phyloP scores from a whole-genome alignment of 2,329 filamentous ascomycete genomes.

The Emmonsiellopsis sp. region DNA sequence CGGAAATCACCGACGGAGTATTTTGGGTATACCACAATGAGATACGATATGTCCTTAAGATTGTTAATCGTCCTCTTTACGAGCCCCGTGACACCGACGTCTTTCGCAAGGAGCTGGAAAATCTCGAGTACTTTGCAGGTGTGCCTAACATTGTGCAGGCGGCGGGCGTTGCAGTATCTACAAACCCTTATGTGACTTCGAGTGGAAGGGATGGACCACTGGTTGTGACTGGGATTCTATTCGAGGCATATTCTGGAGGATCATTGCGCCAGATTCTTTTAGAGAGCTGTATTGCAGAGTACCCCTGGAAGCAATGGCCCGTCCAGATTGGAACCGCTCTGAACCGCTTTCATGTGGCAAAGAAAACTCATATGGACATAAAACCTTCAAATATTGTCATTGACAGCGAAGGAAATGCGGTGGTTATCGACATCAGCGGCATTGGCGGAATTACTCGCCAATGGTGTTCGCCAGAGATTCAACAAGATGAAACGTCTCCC shows the following conservation, averaged over 20 bases:
- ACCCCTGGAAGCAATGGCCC: constrained; percentile 12
- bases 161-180: constrained; percentile 11
- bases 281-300: constrained; percentile 6
- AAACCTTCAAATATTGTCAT: constrained; percentile 17
- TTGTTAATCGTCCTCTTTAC: constrained; percentile 13
- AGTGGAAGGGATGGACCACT: constrained; percentile 4
- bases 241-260: constrained; percentile 13
- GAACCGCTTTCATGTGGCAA: constrained; percentile 8
- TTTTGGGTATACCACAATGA: too few species aligned
- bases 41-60: constrained; percentile 2
- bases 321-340: constrained; percentile 14
- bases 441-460: constrained; percentile 13
- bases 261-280: constrained; percentile 11
- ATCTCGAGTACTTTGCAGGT: constrained; percentile 13
- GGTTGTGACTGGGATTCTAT: constrained; percentile 13
- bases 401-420: constrained; percentile 11
- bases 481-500: constrained; percentile 11
- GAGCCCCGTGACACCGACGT: constrained; percentile 11
- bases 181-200: constrained; percentile 12
- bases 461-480: constrained; percentile 17
- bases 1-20: constrained; percentile 8
- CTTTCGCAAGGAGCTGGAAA: constrained; percentile 14
- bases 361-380: constrained; percentile 14
- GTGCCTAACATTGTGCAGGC: constrained; percentile 12
- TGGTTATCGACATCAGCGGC: constrained; percentile 18